Conservation (phyloP, 352 stramenopile genomes). For the Thalassiosira allenii region DNA sequence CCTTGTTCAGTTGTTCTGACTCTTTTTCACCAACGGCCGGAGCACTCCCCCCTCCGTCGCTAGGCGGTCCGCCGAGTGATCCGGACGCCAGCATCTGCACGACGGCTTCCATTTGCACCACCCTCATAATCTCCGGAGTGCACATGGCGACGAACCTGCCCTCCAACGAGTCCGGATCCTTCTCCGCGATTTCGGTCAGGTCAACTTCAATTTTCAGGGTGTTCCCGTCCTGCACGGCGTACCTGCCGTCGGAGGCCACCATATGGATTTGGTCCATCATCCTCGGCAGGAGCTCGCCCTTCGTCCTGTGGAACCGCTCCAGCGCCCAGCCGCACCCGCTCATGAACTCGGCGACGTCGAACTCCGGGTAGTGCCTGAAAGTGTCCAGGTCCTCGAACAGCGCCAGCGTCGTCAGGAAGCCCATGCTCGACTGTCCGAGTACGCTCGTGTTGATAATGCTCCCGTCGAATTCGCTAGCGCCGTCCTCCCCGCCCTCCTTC, state of each 20-base stretch:
- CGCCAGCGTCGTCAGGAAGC: slow-evolving; percentile 61
- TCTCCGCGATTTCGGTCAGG: slow-evolving; percentile 26
- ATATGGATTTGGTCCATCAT: not conserved
- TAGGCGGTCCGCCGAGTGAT: no score
- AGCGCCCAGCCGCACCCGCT: slow-evolving; percentile 68
- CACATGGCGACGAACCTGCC: slow-evolving; percentile 35
- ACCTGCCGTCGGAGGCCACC: not conserved
- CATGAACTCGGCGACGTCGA: slow-evolving; percentile 66
- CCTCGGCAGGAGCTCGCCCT: slow-evolving; percentile 11
- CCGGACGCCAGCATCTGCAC: not conserved
- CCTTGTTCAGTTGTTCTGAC: no score
- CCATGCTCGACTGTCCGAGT: slow-evolving; percentile 65
- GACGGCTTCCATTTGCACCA: not conserved
- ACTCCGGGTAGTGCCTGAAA: slow-evolving; percentile 60
- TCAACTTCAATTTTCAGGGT: slow-evolving; percentile 8
- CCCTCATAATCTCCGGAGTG: slow-evolving; percentile 25
- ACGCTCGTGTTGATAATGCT: slow-evolving; percentile 75
- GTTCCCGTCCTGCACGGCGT: not conserved
- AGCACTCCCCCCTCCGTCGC: no score
- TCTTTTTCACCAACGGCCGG: no score
- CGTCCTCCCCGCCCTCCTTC: slow-evolving; percentile 2
- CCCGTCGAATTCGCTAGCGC: slow-evolving; percentile 27
- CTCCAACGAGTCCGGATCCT: slow-evolving; percentile 38
- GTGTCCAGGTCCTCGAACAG: slow-evolving; percentile 76
- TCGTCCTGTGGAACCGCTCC: slow-evolving; percentile 67